Percentiles rank a stretch among this genome's conserved stretches.
phyloP scores from a whole-genome alignment of 2,329 filamentous ascomycete genomes.

The Pseudogymnoascus sp. region DNA sequence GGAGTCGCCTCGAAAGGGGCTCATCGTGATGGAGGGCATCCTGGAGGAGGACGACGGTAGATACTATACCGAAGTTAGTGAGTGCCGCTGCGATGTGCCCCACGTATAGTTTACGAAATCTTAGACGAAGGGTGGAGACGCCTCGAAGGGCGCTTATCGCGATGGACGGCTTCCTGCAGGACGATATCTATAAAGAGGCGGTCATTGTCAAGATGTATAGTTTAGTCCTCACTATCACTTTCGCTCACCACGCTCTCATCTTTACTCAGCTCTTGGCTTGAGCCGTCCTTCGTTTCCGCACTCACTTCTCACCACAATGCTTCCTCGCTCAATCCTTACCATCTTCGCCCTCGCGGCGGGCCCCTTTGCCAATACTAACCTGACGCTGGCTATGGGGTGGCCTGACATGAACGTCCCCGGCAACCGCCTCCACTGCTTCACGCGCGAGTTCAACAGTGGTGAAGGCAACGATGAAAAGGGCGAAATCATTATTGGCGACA shows the following conservation, averaged over 20 bases:
- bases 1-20: too few relatives aligned
- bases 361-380: constrained; percentile 7
- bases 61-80: not conserved
- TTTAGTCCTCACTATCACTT: not conserved
- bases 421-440: constrained; percentile 19
- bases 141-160: not conserved
- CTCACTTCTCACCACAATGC: not conserved
- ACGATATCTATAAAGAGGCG: not conserved
- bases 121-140: not conserved
- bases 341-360: not conserved
- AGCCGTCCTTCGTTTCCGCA: not conserved
- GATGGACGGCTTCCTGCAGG: not conserved
- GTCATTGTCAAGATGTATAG: not conserved
- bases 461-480: not conserved
- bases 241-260: not conserved
- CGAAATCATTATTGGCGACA: constrained; percentile 17
- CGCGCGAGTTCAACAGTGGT: constrained; percentile 19
- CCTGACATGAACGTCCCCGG: constrained; percentile 16
- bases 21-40: too few relatives aligned
- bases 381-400: constrained; percentile 19
- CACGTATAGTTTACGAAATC: not conserved
- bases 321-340: not conserved
- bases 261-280: not conserved
- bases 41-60: too few relatives aligned
- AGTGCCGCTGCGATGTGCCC: not conserved